Evolutionary conservation across 2,329 filamentous ascomycete genomes (phyloP), one percentile per base, ranked within the genome.

Genomic region (Bipolaris cookei): DNA sequence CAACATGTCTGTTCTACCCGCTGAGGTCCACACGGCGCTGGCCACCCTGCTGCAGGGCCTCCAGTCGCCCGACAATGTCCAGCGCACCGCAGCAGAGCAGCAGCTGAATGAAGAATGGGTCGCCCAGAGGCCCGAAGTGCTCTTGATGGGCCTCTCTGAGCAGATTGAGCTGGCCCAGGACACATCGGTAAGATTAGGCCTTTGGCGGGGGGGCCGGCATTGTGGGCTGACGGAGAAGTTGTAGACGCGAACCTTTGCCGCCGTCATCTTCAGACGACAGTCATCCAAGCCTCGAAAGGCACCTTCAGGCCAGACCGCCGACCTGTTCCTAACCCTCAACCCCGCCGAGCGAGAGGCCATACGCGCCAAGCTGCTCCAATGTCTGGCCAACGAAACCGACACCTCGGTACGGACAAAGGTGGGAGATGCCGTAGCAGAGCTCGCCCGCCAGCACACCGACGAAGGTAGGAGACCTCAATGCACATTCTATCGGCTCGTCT

Each of bases 401-500:
- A 85, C 88, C 60, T 82, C 86, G 37, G 90, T 97, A 44, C 86
- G 95, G 70, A 95, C 97, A 81, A 99, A 99, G 79, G 90, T 98
- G 74, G 95, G 93, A 68, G 95, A 99, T 79, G 92, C 94, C n/a
- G 90, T 98, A 61, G 95, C 95, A 21, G 95, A 99, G 79, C 84
- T 99, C 59, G 95, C 94, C 42, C 88, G 95, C 71, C 92, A 99
- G 80, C 97, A 97, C 78, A 90, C 91, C 42, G 95, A 98, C 70
- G 92, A 90, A 71, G 89, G 92, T 96, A 83, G 76, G 88, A 81
- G 43, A 11, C 18, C 14, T 10, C 23, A 30, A 48, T 49, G 21
- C 32, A 35, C 10, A 21, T 18, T 7, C 4, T 18, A 50, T 11
- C 28, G 21, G 28, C 42, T 47, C 32, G 42, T 32, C 39, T 58